Base-by-base conservation (phyloP, 768 basidiomycete species). In the Russula abietina region DNA sequence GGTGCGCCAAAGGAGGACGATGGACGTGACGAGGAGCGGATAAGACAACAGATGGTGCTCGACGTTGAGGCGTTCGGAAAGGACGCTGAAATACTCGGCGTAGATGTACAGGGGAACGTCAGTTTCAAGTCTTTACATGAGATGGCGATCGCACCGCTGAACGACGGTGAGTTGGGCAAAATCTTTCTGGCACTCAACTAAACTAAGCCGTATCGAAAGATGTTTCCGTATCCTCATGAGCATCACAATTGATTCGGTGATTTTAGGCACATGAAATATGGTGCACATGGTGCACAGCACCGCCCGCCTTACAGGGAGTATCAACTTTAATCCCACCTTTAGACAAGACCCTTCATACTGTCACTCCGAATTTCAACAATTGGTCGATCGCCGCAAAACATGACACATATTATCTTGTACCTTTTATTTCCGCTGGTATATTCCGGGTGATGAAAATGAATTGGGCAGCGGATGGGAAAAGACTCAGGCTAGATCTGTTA, bases 51-150 rank as follows among this genome's bases (percentile, higher is more conserved):
- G 74, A 88, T 98, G 89, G 79, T 87, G 51, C 74, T 91, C 17
- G 97, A 99, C 70, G 89, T 96, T 0, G 82, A 88, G 53, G 87
- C 87, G 9, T 87, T 98, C 67, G 90, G 86, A 11, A 80, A 81
- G 68, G 94, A 96, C 60, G 93, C 88, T 1, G 73, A 79, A 65
- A 74, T 78, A 26, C 72, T 98, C 30, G 89, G 86, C 3, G 83
- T 95, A 4, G 77, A 83, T n/a, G 73, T 87, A 0, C 71, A 76
- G 19, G 76, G 72, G 1, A 82, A 80, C 62, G 75, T 81, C 57
- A 76, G 81, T 19, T 91, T 83, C 71, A 69, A 74, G 45, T 71
- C 77, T 17, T 76, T 93, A 61, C 78, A 78, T 39, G 83, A 85
- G 50, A 81, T 88, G 76, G 86, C 89, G 36, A 77, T 83, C 57